Conservation (phyloP, 129 eudicot species). For the Heracleum sosnowskyi region DNA sequence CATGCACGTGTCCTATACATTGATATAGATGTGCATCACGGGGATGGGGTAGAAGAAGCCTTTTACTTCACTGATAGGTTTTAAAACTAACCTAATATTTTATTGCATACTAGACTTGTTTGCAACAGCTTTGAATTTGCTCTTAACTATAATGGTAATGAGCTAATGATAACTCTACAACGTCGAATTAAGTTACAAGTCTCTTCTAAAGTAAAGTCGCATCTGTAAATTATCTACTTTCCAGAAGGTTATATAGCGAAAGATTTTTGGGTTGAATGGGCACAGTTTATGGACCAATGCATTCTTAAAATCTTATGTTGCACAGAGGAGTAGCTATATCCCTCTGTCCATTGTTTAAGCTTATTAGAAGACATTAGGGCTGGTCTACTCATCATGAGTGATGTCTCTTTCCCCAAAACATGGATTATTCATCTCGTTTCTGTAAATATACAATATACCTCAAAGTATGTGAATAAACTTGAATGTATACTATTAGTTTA, state of each 20-base stretch:
- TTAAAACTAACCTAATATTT: neutral
- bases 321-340: neutral
- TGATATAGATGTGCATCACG: constrained; percentile 98
- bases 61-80: constrained; percentile 95
- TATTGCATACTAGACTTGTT: neutral
- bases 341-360: neutral
- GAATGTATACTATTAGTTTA: constrained; percentile 3
- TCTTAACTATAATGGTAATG: neutral
- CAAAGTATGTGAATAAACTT: neutral
- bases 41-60: constrained; percentile 99
- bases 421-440: neutral
- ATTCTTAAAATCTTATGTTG: neutral
- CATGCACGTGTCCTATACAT: constrained; percentile 93
- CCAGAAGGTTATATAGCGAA: neutral
- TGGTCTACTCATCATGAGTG: neutral
- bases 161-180: neutral
- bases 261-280: neutral
- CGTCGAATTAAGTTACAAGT: neutral
- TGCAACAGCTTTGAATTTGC: neutral
- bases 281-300: neutral
- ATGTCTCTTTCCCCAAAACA: neutral
- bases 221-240: neutral
- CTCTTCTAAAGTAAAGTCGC: neutral
- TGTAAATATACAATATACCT: neutral
- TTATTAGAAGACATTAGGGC: neutral